These are phyloP conservation scores for Neoscytalidium dimidiatum DNA, from an alignment of 2,329 filamentous ascomycete species.

Conservation along the genomic window DNA sequence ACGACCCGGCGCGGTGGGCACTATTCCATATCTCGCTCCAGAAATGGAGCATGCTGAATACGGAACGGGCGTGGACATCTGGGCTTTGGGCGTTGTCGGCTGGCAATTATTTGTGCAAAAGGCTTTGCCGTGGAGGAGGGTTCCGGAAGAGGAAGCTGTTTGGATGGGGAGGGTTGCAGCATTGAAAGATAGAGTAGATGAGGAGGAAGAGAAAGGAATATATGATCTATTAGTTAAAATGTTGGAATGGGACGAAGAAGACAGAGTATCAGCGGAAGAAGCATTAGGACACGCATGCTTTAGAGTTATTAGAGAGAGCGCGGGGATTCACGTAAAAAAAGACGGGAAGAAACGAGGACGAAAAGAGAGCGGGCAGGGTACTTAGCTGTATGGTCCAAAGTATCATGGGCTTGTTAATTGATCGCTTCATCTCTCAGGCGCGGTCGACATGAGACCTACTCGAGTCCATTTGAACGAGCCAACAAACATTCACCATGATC, in stretches of 20 bases:
- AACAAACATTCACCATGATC: no score
- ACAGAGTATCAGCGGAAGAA: background rate
- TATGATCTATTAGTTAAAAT: background rate
- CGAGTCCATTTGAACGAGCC: no score
- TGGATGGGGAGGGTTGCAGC: background rate
- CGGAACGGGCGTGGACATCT: background rate
- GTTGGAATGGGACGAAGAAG: background rate
- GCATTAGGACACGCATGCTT: background rate
- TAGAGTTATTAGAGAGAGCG: background rate
- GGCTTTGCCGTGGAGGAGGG: background rate
- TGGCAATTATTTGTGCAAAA: constrained; percentile 3
- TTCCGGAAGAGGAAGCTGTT: background rate
- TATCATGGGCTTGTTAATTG: background rate
- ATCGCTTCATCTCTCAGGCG: no score
- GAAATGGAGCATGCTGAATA: constrained; percentile 8
- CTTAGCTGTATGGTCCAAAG: background rate
- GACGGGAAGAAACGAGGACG: background rate
- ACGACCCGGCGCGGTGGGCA: constrained; percentile 5
- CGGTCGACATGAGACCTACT: no score
- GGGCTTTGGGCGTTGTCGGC: background rate
- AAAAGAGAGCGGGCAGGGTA: background rate
- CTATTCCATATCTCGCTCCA: constrained; percentile 14
- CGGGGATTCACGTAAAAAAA: no score
- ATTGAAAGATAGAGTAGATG: background rate
- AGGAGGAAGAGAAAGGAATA: background rate